Conservation (phyloP, 495 filamentous ascomycete genomes). For the Tuber microsphaerosporum region DNA sequence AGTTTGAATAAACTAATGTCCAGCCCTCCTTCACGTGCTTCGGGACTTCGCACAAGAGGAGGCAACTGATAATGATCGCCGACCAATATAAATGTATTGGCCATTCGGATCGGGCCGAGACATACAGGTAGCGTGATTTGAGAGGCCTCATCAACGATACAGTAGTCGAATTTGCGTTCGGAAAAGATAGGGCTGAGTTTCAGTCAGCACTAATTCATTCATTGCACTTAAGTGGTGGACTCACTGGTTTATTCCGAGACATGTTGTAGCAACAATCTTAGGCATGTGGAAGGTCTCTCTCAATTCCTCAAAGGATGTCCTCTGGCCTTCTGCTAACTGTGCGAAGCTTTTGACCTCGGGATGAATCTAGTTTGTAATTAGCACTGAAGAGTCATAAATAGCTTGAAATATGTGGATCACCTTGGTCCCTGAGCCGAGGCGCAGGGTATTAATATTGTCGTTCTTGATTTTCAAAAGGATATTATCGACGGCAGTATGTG, state of each 20-base stretch:
- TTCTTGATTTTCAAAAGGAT: conserved; percentile 83
- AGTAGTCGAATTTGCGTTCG: conserved; percentile 89
- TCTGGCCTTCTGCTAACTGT: conserved; percentile 62
- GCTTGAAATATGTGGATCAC: conserved; percentile 8
- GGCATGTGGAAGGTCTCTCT: conserved; percentile 71
- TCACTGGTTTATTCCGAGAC: conserved; percentile 75
- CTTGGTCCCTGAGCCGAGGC: conserved; percentile 74
- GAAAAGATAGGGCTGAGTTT: conserved; percentile 59
- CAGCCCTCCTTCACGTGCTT: conserved; percentile 74
- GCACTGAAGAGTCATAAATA: neutral
- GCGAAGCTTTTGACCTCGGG: conserved; percentile 78
- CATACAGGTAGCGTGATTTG: conserved; percentile 95
- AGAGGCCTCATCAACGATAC: conserved; percentile 94
- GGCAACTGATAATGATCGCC: conserved; percentile 95
- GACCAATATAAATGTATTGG: conserved; percentile 86
- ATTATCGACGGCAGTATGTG: conserved; percentile 95
- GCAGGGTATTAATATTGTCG: conserved; percentile 70
- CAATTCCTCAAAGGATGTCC: conserved; percentile 71
- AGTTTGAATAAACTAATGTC: conserved; percentile 91
- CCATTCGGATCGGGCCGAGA: conserved; percentile 85
- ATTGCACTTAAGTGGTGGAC: conserved; percentile 5
- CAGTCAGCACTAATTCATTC: conserved; percentile 7
- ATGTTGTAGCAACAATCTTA: conserved; percentile 88
- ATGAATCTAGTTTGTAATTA: conserved; percentile 50
- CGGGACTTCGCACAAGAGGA: conserved; percentile 85